Conservation (phyloP, 176 grass and related monocot genomes). For the Canna indica region DNA sequence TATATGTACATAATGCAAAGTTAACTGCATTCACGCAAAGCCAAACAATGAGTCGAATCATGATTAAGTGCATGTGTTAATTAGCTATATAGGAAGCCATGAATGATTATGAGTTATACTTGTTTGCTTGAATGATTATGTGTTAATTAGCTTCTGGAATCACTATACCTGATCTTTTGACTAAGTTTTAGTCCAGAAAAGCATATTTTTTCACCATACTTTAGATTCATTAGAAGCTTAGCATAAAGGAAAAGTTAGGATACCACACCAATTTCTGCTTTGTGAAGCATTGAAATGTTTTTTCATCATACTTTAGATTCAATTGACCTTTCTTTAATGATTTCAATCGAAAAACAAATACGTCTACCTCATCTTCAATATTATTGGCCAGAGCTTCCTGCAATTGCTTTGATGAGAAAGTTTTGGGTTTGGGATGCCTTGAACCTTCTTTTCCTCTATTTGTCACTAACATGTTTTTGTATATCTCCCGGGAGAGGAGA, state of each 20-base stretch:
- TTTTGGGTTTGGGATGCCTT: slow-evolving; percentile 37
- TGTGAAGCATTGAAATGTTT: background rate
- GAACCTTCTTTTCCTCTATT: slow-evolving; percentile 56
- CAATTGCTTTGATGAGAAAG: slow-evolving; percentile 53
- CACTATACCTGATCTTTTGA: too few relatives aligned
- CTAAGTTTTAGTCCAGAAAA: too few relatives aligned
- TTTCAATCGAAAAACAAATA: slow-evolving; percentile 85
- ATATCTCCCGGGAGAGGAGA: slow-evolving; percentile 36
- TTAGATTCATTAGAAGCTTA: too few relatives aligned
- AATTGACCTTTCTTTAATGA: slow-evolving; percentile 90
- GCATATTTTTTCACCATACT: too few relatives aligned
- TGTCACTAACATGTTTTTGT: slow-evolving; percentile 41
- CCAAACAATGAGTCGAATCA: too few relatives aligned
- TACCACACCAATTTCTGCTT: background rate
- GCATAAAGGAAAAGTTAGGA: background rate
- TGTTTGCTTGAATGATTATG: too few relatives aligned
- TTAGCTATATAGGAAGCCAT: too few relatives aligned
- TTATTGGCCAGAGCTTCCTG: slow-evolving; percentile 54
- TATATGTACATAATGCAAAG: too few relatives aligned
- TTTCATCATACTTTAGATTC: background rate
- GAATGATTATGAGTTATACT: too few relatives aligned
- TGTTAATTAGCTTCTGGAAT: too few relatives aligned
- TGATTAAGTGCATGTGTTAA: too few relatives aligned
- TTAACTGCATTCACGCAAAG: too few relatives aligned
- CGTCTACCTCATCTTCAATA: slow-evolving; percentile 55